Evolutionary conservation across 345 rosid species (phyloP).

Genomic region (Salix caprea): DNA sequence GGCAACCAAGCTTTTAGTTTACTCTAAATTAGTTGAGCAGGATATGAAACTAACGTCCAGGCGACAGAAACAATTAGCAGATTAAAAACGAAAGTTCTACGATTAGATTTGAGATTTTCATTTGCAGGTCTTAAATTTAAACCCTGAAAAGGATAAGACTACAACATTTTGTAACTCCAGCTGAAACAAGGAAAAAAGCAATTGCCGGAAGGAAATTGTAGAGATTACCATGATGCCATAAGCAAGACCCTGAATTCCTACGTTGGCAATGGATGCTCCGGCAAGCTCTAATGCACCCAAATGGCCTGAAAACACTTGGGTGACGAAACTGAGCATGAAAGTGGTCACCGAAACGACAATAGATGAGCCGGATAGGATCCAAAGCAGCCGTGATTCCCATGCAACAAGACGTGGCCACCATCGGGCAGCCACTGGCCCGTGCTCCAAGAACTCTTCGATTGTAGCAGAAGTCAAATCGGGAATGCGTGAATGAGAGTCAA

Average conservation of each 20-base stretch:
- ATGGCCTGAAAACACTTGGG: slow-evolving; percentile 73
- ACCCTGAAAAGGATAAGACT: background rate
- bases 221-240: slow-evolving; percentile 78
- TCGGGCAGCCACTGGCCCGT: slow-evolving; percentile 28
- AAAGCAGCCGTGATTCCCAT: slow-evolving; percentile 82
- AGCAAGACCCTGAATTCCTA: slow-evolving; percentile 91
- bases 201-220: background rate
- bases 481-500: slow-evolving; percentile 52
- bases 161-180: too few species aligned
- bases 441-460: slow-evolving; percentile 62
- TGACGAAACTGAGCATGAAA: slow-evolving; percentile 82
- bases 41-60: background rate
- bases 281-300: slow-evolving; percentile 74
- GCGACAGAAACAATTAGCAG: too few species aligned
- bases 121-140: background rate
- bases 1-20: background rate
- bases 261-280: slow-evolving; percentile 82
- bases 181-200: background rate
- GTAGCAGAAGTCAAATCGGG: slow-evolving; percentile 49
- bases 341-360: slow-evolving; percentile 61
- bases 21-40: background rate
- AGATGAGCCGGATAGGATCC: slow-evolving; percentile 74
- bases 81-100: background rate
- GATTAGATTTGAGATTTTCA: background rate
- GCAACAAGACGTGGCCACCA: slow-evolving; percentile 72